Evolutionary conservation across 2,329 filamentous ascomycete genomes (phyloP).

Genomic region (Leptographium wingfieldii): DNA sequence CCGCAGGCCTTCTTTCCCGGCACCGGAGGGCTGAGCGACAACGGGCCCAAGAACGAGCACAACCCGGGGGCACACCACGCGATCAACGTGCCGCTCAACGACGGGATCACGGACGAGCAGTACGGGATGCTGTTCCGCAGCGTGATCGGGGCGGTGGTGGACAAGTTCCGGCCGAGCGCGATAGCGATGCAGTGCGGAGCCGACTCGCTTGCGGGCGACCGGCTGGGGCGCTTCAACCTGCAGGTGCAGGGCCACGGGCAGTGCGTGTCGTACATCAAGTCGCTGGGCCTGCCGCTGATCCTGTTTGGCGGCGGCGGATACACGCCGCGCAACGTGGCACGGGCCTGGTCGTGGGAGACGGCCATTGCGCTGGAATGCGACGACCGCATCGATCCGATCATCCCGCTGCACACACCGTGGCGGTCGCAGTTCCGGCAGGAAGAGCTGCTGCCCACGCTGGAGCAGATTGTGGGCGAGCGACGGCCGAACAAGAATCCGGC

Average conservation of each 20-base stretch:
- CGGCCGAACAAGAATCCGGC: conserved; percentile 67
- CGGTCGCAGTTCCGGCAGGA: conserved; percentile 80
- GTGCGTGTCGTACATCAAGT: conserved; percentile 83
- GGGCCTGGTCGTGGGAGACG: conserved; percentile 95
- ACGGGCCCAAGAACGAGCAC: conserved; percentile 67
- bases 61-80: conserved; percentile 84
- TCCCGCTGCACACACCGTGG: conserved; percentile 74
- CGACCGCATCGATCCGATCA: conserved; percentile 54
- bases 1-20: conserved; percentile 75
- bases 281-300: conserved; percentile 65
- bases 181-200: conserved; percentile 95
- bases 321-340: conserved; percentile 89
- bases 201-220: conserved; percentile 85
- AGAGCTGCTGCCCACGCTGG: conserved; percentile 78
- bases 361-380: conserved; percentile 71
- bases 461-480: conserved; percentile 53
- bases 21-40: conserved; percentile 76
- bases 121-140: conserved; percentile 77
- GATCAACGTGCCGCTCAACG: conserved; percentile 79
- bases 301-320: conserved; percentile 93
- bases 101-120: conserved; percentile 83
- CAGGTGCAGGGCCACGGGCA: conserved; percentile 89
- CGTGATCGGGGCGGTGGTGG: conserved; percentile 65
- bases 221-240: conserved; percentile 90
- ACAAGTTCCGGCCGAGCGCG: conserved; percentile 74